Conservation (phyloP, 225 moss, liverwort and hornwort genomes). For the Antitrichia curtipendula region DNA sequence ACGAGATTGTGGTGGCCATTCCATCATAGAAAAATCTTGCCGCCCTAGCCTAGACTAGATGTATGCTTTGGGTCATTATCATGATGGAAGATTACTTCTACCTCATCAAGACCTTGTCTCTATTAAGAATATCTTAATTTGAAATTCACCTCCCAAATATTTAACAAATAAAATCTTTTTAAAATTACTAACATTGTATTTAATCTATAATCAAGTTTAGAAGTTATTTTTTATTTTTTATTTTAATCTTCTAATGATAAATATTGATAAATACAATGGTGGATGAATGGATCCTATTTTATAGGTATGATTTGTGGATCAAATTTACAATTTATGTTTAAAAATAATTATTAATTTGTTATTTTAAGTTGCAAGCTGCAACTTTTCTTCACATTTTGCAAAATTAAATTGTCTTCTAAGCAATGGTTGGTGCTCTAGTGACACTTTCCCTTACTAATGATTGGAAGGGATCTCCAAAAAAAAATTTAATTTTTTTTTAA, state of each 20-base stretch:
- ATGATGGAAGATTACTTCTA: too few relatives aligned
- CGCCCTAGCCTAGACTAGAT: too few relatives aligned
- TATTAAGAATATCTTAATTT: neutral
- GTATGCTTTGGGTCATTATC: too few relatives aligned
- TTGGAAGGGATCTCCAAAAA: too few relatives aligned
- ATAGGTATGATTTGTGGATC: neutral
- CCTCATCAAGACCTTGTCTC: too few relatives aligned
- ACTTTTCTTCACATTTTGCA: neutral
- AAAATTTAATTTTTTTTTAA: neutral
- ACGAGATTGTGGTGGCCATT: too few relatives aligned
- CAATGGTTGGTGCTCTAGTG: neutral
- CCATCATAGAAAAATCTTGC: too few relatives aligned
- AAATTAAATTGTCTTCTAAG: neutral
- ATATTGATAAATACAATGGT: neutral
- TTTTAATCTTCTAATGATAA: neutral
- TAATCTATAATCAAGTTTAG: neutral
- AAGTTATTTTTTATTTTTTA: neutral
- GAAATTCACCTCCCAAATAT: neutral
- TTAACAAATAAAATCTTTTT: neutral
- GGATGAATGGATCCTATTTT: too few relatives aligned
- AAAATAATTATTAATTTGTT: neutral
- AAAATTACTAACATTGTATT: neutral
- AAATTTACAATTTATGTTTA: neutral
- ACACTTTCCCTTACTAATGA: neutral
- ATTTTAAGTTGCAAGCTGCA: neutral